Percentiles rank a stretch among this genome's conserved stretches.
Evolutionary conservation across 495 filamentous ascomycete species (phyloP).

Genomic region (Penicillium paradoxum): DNA sequence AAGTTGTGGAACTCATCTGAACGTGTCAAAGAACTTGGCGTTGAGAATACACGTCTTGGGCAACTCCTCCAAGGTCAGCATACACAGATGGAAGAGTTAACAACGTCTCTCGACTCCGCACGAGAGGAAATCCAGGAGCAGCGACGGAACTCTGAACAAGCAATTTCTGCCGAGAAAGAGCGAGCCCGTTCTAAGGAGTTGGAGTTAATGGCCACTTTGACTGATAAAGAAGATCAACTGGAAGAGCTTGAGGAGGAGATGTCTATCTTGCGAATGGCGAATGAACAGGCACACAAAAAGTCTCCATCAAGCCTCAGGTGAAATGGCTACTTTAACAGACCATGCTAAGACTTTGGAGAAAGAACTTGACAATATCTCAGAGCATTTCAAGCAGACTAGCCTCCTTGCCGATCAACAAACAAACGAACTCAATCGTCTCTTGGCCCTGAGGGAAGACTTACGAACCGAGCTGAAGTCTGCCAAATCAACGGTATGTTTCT

Average conservation of each 20-base stretch:
- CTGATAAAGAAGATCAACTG: slow-evolving; percentile 42
- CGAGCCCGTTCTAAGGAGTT: slow-evolving; percentile 36
- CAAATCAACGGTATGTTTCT: slow-evolving; percentile 26
- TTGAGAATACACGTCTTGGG: slow-evolving; percentile 28
- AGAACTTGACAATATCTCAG: slow-evolving; percentile 15
- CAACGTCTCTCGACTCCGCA: slow-evolving; percentile 19
- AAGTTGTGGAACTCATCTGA: slow-evolving; percentile 22
- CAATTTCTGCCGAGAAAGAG: slow-evolving; percentile 23
- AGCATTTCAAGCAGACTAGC: slow-evolving; percentile 14
- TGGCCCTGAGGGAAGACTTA: slow-evolving; percentile 17
- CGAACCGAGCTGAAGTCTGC: slow-evolving; percentile 16
- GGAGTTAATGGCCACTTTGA: slow-evolving; percentile 40
- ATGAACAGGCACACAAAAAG: slow-evolving; percentile 10
- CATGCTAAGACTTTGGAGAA: slow-evolving; percentile 11
- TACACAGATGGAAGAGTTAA: slow-evolving; percentile 25
- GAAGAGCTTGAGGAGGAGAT: slow-evolving; percentile 33
- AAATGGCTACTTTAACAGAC: slow-evolving; percentile 15
- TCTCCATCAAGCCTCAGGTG: slow-evolving; percentile 17
- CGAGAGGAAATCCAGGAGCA: slow-evolving; percentile 29
- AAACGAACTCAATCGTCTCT: slow-evolving; percentile 21
- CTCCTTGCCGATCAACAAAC: slow-evolving; percentile 22
- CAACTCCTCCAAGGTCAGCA: slow-evolving; percentile 25
- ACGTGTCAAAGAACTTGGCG: slow-evolving; percentile 20
- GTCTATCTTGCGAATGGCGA: slow-evolving; percentile 16
- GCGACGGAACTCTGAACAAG: slow-evolving; percentile 18